A percentile compares a stretch with the other conserved stretches of the same genome.
Evolutionary conservation across 148 eudicot genomes (phyloP).

Genomic region (Bassia scoparia): DNA sequence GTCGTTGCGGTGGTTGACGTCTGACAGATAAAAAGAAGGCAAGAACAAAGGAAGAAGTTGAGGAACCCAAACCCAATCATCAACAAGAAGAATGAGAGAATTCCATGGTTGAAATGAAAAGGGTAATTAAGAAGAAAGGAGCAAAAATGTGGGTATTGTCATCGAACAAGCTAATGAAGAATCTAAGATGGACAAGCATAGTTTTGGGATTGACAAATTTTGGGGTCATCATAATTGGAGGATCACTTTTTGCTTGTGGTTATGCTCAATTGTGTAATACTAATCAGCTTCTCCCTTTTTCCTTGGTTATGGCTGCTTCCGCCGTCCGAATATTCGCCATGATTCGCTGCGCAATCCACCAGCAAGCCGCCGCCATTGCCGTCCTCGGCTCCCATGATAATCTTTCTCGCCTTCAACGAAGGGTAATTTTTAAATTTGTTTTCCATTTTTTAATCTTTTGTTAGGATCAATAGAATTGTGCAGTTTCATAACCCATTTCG

Average conservation of each 20-base stretch:
- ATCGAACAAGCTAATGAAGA: constrained; percentile 25
- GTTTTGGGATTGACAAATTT: constrained; percentile 41
- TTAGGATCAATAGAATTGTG: background rate
- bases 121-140: background rate
- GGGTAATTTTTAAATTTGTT: background rate
- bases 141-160: constrained; percentile 4
- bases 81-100: too few species aligned
- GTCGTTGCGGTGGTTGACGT: too few species aligned
- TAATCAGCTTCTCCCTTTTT: constrained; percentile 29
- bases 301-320: constrained; percentile 25
- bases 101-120: too few species aligned
- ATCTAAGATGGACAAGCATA: constrained; percentile 44
- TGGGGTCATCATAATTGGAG: constrained; percentile 28
- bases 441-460: background rate
- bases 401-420: constrained; percentile 36
- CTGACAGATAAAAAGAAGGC: too few species aligned
- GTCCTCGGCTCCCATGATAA: constrained; percentile 37
- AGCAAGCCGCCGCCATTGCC: constrained; percentile 49
- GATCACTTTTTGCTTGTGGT: constrained; percentile 20
- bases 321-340: constrained; percentile 38
- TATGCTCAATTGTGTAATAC: constrained; percentile 22
- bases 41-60: too few species aligned
- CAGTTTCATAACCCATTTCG: background rate
- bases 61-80: too few species aligned
- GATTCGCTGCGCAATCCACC: constrained; percentile 47